phyloP scores from a whole-genome alignment of 345 rosid genomes.

The Camelina hispida region DNA sequence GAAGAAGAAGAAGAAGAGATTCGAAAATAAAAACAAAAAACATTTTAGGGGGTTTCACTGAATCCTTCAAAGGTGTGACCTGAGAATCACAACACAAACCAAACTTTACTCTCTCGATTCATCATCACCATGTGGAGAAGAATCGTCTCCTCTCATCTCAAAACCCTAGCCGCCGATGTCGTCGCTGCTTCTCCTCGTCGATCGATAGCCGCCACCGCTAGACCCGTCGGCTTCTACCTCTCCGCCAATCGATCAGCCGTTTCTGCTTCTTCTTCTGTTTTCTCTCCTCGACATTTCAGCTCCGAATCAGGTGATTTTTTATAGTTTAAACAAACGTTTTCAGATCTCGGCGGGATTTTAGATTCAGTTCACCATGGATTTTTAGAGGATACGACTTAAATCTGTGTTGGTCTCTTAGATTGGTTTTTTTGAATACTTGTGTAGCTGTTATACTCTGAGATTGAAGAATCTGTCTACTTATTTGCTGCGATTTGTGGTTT shows the following conservation, averaged over 20 bases:
- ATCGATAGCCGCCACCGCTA: conserved; percentile 46
- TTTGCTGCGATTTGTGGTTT: background rate
- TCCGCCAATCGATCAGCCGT: conserved; percentile 44
- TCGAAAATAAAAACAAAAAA: background rate
- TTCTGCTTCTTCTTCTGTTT: conserved; percentile 45
- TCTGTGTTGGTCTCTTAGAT: too few relatives aligned
- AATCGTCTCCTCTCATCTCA: conserved; percentile 64
- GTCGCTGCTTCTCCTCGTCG: conserved; percentile 46
- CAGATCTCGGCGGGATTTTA: conserved; percentile 31
- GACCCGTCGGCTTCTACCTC: conserved; percentile 34
- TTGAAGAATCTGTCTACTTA: too few relatives aligned
- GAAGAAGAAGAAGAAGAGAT: conserved; percentile 8
- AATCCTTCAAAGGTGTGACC: conserved; percentile 36
- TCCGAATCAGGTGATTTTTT: conserved; percentile 53
- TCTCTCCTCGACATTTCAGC: conserved; percentile 59
- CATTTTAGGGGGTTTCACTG: background rate
- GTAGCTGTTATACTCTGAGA: too few relatives aligned
- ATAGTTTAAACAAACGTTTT: conserved; percentile 10
- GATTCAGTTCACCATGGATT: background rate
- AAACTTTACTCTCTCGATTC: background rate
- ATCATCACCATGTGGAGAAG: conserved; percentile 78
- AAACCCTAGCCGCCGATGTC: conserved; percentile 52
- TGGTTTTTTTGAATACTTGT: too few relatives aligned
- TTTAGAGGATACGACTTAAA: too few relatives aligned
- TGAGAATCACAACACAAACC: conserved; percentile 31